Conservation (phyloP, 2,329 filamentous ascomycete genomes). For the Epicoccum sorghinum region DNA sequence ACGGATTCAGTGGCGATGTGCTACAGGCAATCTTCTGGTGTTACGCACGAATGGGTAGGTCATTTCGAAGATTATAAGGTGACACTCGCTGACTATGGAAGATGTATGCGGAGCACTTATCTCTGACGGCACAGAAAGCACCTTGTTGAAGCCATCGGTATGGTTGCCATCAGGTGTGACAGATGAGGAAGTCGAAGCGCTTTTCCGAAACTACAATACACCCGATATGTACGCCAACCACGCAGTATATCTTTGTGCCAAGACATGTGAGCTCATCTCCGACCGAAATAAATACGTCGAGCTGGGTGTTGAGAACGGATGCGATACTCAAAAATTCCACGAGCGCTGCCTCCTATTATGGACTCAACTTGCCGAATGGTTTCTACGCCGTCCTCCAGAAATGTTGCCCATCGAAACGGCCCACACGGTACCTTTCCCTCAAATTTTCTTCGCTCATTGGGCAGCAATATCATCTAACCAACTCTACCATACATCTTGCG, state of each 20-base stretch:
- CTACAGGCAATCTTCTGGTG: constrained; percentile 62
- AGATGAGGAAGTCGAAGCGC: constrained; percentile 27
- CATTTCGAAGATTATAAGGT: background rate
- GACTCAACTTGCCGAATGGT: constrained; percentile 59
- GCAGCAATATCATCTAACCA: constrained; percentile 64
- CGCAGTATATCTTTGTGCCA: constrained; percentile 57
- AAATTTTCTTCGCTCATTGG: constrained; percentile 60
- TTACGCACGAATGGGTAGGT: constrained; percentile 58
- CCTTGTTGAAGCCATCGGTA: constrained; percentile 55
- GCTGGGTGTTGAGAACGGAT: constrained; percentile 55
- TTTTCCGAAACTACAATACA: constrained; percentile 45
- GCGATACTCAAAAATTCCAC: constrained; percentile 50
- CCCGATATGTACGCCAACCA: constrained; percentile 60
- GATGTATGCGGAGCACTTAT: constrained; percentile 61
- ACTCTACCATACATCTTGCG: constrained; percentile 62
- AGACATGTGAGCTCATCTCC: constrained; percentile 57
- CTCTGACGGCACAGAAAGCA: constrained; percentile 54
- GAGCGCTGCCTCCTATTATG: constrained; percentile 57
- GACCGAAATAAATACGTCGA: constrained; percentile 58
- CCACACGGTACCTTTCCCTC: constrained; percentile 56
- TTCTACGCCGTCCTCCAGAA: constrained; percentile 54
- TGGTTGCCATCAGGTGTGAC: constrained; percentile 50
- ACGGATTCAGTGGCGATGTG: constrained; percentile 58
- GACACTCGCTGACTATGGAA: constrained; percentile 13
- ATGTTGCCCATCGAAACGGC: constrained; percentile 55